Percentiles rank a stretch among this genome's conserved stretches.
Evolutionary conservation across 2,329 filamentous ascomycete species (phyloP).

Genomic region (Teratosphaeriaceae sp.): DNA sequence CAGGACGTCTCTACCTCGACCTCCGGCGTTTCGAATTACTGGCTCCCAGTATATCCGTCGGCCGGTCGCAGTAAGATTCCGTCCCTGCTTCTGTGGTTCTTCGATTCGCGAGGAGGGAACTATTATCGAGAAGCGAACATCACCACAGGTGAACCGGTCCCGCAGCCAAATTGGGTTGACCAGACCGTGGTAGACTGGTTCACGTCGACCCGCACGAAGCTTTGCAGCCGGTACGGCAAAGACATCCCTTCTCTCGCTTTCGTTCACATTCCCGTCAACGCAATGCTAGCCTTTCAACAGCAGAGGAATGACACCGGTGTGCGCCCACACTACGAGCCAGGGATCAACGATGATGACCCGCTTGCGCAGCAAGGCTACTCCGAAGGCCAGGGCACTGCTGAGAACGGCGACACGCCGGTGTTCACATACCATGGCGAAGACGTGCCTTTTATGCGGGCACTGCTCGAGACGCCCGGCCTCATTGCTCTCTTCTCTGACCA

Average conservation of each 20-base stretch:
- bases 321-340: constrained; percentile 37
- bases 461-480: constrained; percentile 49
- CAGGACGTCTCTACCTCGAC: constrained; percentile 34
- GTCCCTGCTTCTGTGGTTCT: constrained; percentile 59
- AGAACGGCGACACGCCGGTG: constrained; percentile 27
- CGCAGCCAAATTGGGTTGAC: constrained; percentile 40
- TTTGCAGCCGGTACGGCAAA: constrained; percentile 12
- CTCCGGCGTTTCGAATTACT: constrained; percentile 49
- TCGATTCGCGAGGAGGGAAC: constrained; percentile 58
- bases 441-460: constrained; percentile 55
- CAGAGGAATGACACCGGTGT: constrained; percentile 29
- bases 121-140: constrained; percentile 39
- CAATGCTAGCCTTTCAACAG: constrained; percentile 36
- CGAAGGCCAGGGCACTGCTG: constrained; percentile 31
- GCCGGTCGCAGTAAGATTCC: constrained; percentile 37
- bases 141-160: constrained; percentile 19
- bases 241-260: constrained; percentile 47
- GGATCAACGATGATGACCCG: constrained; percentile 40
- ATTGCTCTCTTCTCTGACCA: constrained; percentile 58
- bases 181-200: constrained; percentile 42
- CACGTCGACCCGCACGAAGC: constrained; percentile 17
- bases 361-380: constrained; percentile 32
- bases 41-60: constrained; percentile 42
- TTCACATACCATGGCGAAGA: constrained; percentile 44
- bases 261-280: constrained; percentile 47